Evolutionary conservation across 371 early-diverging fungal species (phyloP).

Genomic region (Mucor mucedo): DNA sequence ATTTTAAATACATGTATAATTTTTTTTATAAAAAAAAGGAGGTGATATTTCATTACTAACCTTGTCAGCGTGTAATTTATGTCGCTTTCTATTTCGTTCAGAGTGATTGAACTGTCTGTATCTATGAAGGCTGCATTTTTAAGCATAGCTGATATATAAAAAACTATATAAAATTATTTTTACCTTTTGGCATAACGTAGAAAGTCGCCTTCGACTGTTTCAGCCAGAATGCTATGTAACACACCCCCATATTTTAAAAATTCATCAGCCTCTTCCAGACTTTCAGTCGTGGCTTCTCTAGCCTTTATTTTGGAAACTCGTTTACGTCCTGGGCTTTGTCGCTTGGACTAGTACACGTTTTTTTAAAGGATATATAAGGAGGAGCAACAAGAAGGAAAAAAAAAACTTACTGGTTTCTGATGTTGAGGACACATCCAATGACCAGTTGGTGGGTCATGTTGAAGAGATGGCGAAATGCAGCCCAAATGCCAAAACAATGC

Average conservation of each 20-base stretch:
- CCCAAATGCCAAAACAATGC: conserved; percentile 82
- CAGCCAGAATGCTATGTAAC: conserved; percentile 46
- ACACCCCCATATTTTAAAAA: conserved; percentile 34
- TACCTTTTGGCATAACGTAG: conserved; percentile 37
- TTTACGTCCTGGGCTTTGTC: background rate
- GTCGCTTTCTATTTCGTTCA: background rate
- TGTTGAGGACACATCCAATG: conserved; percentile 92
- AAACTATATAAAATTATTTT: background rate
- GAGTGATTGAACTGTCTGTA: background rate
- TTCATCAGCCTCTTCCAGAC: conserved; percentile 21
- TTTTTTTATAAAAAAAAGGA: too few relatives aligned
- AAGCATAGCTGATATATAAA: background rate
- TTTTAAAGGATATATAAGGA: background rate
- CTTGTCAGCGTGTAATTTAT: background rate
- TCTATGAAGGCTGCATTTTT: background rate
- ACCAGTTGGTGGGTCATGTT: conserved; percentile 57
- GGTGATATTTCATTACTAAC: background rate
- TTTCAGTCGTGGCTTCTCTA: conserved; percentile 1
- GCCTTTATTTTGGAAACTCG: background rate
- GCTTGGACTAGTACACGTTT: conserved; percentile 2
- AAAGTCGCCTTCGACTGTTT: conserved; percentile 52
- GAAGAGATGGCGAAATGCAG: conserved; percentile 72
- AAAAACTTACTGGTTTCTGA: conserved; percentile 52
- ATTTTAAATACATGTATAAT: background rate
- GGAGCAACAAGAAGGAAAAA: background rate